Base-by-base conservation (phyloP, 768 basidiomycete genomes). In the Tulasnella sp. region DNA sequence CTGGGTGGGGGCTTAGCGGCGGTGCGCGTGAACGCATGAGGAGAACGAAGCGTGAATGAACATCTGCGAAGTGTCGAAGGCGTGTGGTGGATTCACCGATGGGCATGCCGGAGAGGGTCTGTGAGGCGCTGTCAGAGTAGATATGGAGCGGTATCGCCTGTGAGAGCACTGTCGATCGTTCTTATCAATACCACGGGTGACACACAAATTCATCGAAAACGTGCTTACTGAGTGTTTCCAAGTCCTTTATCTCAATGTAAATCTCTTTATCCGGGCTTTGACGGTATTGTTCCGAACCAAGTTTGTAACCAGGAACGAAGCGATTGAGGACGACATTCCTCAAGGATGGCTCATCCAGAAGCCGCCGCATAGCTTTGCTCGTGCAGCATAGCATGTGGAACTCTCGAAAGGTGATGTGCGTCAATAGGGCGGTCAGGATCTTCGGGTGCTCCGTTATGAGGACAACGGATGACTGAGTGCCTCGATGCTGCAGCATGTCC, bases 21-120 rank as follows among this genome's bases (percentile, higher is more conserved):
- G 62, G 62, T 23, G 62, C 62, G 30, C 58, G 71, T 1, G 85
- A 80, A 64, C 89, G 88, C 3, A 89, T 72, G 17, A 87, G 73
- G 17, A 90, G 77, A 21, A 88, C 82, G 64, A 86, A 81, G 9
- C 86, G 80, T 13, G 87, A 85, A 67, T 90, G 86, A 2, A 83
- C 79, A 23, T 78, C 78, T 17, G 65, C 41, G 24, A 62, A 60
- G 24, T 56, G 52, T 43, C 60, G 47, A 23, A 66, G 49, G 4
- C 44, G 56, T n/a, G 59, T 49, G 3, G 64, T 47, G 7, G 51
- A 47, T 17, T 42, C 47, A 17, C 44, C 29, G 10, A 30, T 10
- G 27, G 64, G 64, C 1, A 74, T 61, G 4, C 72, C 69, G 13
- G 77, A 77, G 38, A 85, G 70, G n/a, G 73, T 66, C 21, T 77